Evolutionary conservation across 331 rosid species (phyloP).

Genomic region (Phaseolus coccineus): DNA sequence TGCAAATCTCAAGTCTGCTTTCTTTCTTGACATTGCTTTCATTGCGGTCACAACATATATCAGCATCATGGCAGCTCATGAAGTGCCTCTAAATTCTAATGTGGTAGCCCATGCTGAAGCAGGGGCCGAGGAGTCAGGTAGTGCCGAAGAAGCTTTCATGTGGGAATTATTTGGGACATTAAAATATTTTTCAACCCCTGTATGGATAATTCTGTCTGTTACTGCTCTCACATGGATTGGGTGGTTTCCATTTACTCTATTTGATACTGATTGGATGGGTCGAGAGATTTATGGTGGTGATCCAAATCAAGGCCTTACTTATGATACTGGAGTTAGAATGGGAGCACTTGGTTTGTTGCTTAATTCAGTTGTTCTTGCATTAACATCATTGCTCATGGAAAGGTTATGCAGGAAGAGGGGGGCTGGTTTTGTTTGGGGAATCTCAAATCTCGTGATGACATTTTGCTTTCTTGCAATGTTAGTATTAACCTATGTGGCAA

Average conservation of each 20-base stretch:
- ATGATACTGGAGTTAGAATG: slow-evolving; percentile 90
- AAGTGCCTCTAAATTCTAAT: slow-evolving; percentile 65
- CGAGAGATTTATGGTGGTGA: slow-evolving; percentile 96
- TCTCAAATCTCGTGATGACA: slow-evolving; percentile 82
- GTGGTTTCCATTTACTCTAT: slow-evolving; percentile 94
- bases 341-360: slow-evolving; percentile 90
- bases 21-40: slow-evolving; percentile 72
- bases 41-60: slow-evolving; percentile 74
- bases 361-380: slow-evolving; percentile 91
- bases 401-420: slow-evolving; percentile 90
- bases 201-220: slow-evolving; percentile 84
- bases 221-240: slow-evolving; percentile 94
- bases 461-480: slow-evolving; percentile 79
- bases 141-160: slow-evolving; percentile 82
- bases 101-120: slow-evolving; percentile 51
- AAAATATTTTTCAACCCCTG: slow-evolving; percentile 70
- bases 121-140: slow-evolving; percentile 63
- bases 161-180: slow-evolving; percentile 94
- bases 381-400: slow-evolving; percentile 92
- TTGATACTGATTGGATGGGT: slow-evolving; percentile 99
- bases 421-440: slow-evolving; percentile 93
- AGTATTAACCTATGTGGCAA: slow-evolving; percentile 76
- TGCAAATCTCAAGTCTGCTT: slow-evolving; percentile 98
- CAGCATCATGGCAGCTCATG: slow-evolving; percentile 77
- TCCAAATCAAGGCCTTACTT: slow-evolving; percentile 78